A percentile compares a stretch with the other conserved stretches of the same genome.
These are phyloP conservation scores for Nitzschia sp. DNA, from an alignment of 108 stramenopile genomes.

Conservation along the genomic window DNA sequence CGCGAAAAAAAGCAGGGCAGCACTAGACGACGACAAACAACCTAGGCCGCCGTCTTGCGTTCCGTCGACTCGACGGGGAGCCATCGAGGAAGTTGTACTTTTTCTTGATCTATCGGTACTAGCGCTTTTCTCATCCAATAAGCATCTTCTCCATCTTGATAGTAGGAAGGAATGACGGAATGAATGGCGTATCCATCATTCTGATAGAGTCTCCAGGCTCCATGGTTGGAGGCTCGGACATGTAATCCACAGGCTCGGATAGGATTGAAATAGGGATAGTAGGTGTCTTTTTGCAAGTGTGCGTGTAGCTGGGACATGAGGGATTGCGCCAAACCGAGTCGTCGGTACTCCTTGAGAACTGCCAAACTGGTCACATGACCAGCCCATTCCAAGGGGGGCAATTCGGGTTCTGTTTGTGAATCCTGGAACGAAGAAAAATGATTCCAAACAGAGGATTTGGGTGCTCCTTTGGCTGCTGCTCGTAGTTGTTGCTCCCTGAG, in stretches of 20 bases:
- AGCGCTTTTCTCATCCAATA: constrained; percentile 75
- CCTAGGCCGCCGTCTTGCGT: background rate
- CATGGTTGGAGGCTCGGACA: constrained; percentile 70
- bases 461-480: background rate
- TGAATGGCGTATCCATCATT: constrained; percentile 69
- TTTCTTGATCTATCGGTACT: background rate
- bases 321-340: constrained; percentile 70
- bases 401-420: background rate
- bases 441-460: constrained; percentile 10
- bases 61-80: background rate
- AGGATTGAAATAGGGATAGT: background rate
- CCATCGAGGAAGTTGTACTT: background rate
- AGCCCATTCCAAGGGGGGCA: background rate
- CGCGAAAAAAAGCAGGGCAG: background rate
- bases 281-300: constrained; percentile 54
- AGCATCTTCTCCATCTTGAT: constrained; percentile 91
- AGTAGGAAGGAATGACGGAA: constrained; percentile 72
- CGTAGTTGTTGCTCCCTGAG: background rate
- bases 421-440: constrained; percentile 22
- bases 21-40: background rate
- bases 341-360: constrained; percentile 67
- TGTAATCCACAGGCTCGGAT: constrained; percentile 72
- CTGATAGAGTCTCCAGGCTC: constrained; percentile 70
- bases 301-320: constrained; percentile 79
- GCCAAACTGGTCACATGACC: constrained; percentile 88